Evolutionary conservation across 2,329 filamentous ascomycete genomes (phyloP).

Genomic region (Ampelomyces quisqualis): DNA sequence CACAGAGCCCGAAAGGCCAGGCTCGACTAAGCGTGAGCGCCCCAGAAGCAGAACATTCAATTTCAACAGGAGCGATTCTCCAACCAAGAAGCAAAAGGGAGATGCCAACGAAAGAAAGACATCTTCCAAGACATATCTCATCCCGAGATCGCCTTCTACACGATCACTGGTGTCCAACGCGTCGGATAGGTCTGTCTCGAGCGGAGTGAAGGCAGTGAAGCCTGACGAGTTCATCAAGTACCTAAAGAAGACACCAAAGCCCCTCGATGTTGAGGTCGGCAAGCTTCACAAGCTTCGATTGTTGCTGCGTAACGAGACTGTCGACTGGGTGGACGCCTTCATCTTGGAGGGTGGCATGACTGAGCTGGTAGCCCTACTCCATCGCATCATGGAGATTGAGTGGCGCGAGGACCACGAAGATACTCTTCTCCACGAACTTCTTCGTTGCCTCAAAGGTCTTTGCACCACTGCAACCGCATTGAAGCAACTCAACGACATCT

Average conservation of each 20-base stretch:
- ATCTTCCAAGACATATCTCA: conserved; percentile 70
- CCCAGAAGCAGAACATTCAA: conserved; percentile 77
- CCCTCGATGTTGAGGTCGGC: conserved; percentile 84
- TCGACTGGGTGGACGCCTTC: conserved; percentile 92
- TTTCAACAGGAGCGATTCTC: conserved; percentile 70
- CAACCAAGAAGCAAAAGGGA: conserved; percentile 71
- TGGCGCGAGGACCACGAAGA: conserved; percentile 99
- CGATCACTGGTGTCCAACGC: conserved; percentile 56
- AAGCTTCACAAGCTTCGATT: conserved; percentile 91
- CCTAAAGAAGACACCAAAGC: conserved; percentile 75
- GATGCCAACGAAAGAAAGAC: conserved; percentile 54
- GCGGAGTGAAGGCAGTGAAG: conserved; percentile 71
- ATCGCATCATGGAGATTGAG: conserved; percentile 92
- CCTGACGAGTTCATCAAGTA: conserved; percentile 86
- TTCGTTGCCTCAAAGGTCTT: conserved; percentile 90
- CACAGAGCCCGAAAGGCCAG: conserved; percentile 13
- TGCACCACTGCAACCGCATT: conserved; percentile 88
- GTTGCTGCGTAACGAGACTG: conserved; percentile 88
- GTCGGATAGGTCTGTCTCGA: conserved; percentile 61
- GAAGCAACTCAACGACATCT: conserved; percentile 76
- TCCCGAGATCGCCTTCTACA: conserved; percentile 63
- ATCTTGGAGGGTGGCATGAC: conserved; percentile 88
- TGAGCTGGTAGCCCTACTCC: conserved; percentile 80
- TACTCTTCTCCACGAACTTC: conserved; percentile 82
- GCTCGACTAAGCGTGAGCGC: conserved; percentile 47